A percentile compares a stretch with the other conserved stretches of the same genome.
These are phyloP conservation scores for Juglanconis juglandina DNA, from an alignment of 2,329 filamentous ascomycete species.

Conservation along the genomic window DNA sequence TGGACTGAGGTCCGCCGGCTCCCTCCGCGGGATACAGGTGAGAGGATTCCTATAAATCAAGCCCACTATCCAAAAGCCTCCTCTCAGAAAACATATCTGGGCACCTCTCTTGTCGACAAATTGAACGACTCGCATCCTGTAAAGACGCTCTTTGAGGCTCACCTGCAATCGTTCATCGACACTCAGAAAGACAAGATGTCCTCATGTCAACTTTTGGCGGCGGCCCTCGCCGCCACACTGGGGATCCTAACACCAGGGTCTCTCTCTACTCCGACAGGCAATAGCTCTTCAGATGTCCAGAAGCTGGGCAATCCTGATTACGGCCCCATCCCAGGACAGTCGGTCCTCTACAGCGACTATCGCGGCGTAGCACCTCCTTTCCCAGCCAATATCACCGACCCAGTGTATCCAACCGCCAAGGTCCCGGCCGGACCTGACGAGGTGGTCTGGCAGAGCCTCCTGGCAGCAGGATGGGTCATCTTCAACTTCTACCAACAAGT, in stretches of 20 bases:
- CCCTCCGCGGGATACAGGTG: too few species aligned
- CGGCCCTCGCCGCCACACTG: neutral
- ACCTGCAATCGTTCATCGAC: too few species aligned
- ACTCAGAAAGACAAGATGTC: neutral
- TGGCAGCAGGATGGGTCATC: conserved; percentile 42
- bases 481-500: conserved; percentile 40
- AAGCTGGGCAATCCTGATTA: neutral
- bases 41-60: too few species aligned
- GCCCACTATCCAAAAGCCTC: too few species aligned
- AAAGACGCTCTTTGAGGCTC: too few species aligned
- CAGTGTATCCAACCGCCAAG: conserved; percentile 25
- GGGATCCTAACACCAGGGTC: neutral
- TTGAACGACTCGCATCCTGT: too few species aligned
- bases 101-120: too few species aligned
- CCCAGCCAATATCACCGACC: conserved; percentile 33
- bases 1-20: too few species aligned
- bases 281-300: neutral
- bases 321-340: conserved; percentile 1
- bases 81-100: too few species aligned
- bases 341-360: conserved; percentile 30
- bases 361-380: conserved; percentile 31
- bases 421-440: conserved; percentile 33
- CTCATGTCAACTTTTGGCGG: too few species aligned
- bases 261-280: neutral
- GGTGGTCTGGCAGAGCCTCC: conserved; percentile 41